A percentile compares a stretch with the other conserved stretches of the same genome.
These are phyloP conservation scores for Arthroderma sp. DNA, from an alignment of 2,329 filamentous ascomycete species.

Conservation along the genomic window DNA sequence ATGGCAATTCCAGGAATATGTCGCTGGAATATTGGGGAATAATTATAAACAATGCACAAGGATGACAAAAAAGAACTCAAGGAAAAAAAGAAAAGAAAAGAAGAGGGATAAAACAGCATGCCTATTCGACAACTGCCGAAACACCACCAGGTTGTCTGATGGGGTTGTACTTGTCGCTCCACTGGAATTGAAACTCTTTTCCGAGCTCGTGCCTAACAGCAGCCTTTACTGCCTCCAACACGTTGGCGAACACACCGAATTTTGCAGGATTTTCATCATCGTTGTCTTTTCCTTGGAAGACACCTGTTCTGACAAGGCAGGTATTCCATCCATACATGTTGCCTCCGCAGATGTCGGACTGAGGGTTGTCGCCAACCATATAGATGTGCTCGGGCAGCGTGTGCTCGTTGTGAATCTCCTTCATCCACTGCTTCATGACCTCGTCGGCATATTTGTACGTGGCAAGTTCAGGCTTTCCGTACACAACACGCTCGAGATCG, in stretches of 20 bases:
- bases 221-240: constrained; percentile 56
- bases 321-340: constrained; percentile 79
- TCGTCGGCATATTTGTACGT: constrained; percentile 72
- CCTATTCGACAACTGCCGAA: constrained; percentile 36
- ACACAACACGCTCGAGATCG: constrained; percentile 62
- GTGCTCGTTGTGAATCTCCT: constrained; percentile 60
- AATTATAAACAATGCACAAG: no score
- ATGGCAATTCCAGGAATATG: no score
- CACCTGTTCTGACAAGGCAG: constrained; percentile 62
- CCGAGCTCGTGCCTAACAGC: constrained; percentile 58
- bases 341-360: constrained; percentile 60
- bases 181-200: constrained; percentile 61
- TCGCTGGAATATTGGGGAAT: no score
- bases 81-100: no score
- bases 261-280: constrained; percentile 64
- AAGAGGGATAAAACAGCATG: no score
- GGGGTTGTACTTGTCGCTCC: constrained; percentile 59
- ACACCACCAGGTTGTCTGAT: constrained; percentile 41
- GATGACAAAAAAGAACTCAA: no score
- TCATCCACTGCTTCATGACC: constrained; percentile 62
- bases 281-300: constrained; percentile 64
- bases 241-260: constrained; percentile 63
- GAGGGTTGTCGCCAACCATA: constrained; percentile 66
- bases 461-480: constrained; percentile 60
- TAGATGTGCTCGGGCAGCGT: constrained; percentile 56